Evolutionary conservation across 31 red algal genomes (phyloP).

Genomic region (Asparagopsis taxiformis): DNA sequence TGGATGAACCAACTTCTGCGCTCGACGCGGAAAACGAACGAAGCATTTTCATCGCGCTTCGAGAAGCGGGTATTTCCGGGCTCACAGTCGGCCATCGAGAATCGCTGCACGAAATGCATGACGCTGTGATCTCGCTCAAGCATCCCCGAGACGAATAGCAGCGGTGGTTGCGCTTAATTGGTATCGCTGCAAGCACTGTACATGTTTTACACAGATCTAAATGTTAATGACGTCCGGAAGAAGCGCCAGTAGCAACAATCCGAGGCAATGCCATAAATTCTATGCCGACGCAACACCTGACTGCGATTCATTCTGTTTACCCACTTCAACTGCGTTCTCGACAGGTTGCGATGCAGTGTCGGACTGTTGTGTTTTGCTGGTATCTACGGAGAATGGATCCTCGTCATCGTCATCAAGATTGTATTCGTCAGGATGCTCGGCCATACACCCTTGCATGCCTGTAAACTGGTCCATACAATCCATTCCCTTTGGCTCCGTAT

Average conservation of each 20-base stretch:
- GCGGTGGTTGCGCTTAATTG: too few species aligned
- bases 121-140: constrained; percentile 2
- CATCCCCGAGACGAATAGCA: neutral
- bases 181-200: too few species aligned
- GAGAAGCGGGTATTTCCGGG: constrained; percentile 23
- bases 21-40: constrained; percentile 35
- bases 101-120: constrained; percentile 11
- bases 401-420: constrained; percentile 73
- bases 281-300: too few species aligned
- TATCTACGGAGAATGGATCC: constrained; percentile 27
- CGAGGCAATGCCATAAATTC: too few species aligned
- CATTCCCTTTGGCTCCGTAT: constrained; percentile 86
- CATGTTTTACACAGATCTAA: too few species aligned
- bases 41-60: constrained; percentile 34
- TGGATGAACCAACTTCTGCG: constrained; percentile 93
- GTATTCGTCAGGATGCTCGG: constrained; percentile 93
- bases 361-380: too few species aligned
- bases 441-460: constrained; percentile 88
- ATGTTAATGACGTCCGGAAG: too few species aligned
- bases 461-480: constrained; percentile 83
- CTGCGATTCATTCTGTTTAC: too few species aligned
- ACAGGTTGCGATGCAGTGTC: too few species aligned
- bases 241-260: too few species aligned
- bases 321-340: too few species aligned
- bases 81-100: constrained; percentile 51